Base-by-base conservation (phyloP, 306 rosid genomes). In the Prunus fruticosa region DNA sequence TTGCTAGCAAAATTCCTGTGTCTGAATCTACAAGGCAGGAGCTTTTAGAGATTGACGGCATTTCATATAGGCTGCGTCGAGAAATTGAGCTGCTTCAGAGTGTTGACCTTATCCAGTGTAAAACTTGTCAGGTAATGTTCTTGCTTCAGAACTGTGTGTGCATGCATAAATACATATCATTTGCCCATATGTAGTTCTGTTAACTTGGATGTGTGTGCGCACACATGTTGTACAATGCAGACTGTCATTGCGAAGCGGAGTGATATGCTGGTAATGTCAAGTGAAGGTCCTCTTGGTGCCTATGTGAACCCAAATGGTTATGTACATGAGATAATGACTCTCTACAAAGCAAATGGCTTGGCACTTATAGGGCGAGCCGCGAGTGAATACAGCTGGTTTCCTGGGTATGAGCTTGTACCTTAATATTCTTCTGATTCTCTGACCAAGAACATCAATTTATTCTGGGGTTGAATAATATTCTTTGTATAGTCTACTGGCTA, bases 201-300 rank as follows among this genome's bases (percentile, higher is more conserved):
- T n/a, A 20, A 45, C 20, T 57, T 71, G 20, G 64, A 8, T 43
- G 22, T 10, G 18, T 19, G 56, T 34, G 47, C 32, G 6, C 22
- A 15, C 67, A 15, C 67, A 19, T 23, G 13, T 76, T 52, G 2
- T 76, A 15, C 9, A 16, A 49, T 89, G 86, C 90, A 95, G 99
- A 83, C 89, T 67, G 77, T 84, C 78, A 88, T 95, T 63, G 95
- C 97, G 30, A 86, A 86, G 84, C 86, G 97, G 78, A 92, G 97
- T 76, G 97, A 95, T 87, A 95, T 90, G 92, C 45, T 95, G 89
- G 96, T 89, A 85, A 92, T 92, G 99, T 92, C 99, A 38, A 85
- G 78, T 83, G 99, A 92, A 75, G 98, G 99, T 76, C 99, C 99
- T 72, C 93, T 95, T 69, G 89, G 99, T 79, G 98, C 99, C 50